A percentile compares a stretch with the other conserved stretches of the same genome.
These are phyloP conservation scores for Amoebophrya sp. DNA, from an alignment of 169 alveolate genomes.

Conservation along the genomic window DNA sequence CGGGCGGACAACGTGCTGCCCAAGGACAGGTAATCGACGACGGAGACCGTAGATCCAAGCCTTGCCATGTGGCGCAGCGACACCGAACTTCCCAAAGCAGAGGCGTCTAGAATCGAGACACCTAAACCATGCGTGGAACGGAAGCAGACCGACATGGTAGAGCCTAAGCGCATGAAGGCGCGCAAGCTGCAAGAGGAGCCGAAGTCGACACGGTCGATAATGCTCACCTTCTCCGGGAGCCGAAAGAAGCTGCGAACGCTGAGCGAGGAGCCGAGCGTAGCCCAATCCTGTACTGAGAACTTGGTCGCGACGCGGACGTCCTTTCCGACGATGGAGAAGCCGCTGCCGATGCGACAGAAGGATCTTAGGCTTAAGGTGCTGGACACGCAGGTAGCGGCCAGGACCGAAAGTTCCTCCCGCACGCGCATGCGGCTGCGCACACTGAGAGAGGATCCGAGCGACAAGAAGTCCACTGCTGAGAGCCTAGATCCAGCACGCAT, in stretches of 20 bases:
- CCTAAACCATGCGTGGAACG: not conserved
- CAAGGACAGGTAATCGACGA: not conserved
- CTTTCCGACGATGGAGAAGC: not conserved
- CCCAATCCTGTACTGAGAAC: not conserved
- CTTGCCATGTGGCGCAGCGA: not conserved
- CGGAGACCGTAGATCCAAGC: not conserved
- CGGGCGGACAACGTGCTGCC: conserved; percentile 23
- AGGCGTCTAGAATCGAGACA: not conserved
- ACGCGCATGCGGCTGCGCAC: not conserved
- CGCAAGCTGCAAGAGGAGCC: not conserved
- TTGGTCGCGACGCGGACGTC: not conserved
- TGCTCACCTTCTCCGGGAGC: not conserved
- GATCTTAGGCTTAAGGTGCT: not conserved
- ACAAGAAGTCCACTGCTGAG: not conserved
- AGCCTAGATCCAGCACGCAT: not conserved
- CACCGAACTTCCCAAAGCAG: not conserved
- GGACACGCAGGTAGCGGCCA: not conserved
- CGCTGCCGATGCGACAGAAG: conserved; percentile 10
- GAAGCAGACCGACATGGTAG: not conserved
- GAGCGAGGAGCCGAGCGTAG: not conserved
- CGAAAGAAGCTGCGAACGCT: conserved; percentile 13
- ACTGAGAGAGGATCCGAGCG: not conserved
- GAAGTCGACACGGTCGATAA: not conserved
- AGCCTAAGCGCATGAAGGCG: not conserved
- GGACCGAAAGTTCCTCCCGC: not conserved